Evolutionary conservation across 2,329 filamentous ascomycete species (phyloP), one percentile per base, ranked within the genome.

Genomic region (Cladosporium velox): DNA sequence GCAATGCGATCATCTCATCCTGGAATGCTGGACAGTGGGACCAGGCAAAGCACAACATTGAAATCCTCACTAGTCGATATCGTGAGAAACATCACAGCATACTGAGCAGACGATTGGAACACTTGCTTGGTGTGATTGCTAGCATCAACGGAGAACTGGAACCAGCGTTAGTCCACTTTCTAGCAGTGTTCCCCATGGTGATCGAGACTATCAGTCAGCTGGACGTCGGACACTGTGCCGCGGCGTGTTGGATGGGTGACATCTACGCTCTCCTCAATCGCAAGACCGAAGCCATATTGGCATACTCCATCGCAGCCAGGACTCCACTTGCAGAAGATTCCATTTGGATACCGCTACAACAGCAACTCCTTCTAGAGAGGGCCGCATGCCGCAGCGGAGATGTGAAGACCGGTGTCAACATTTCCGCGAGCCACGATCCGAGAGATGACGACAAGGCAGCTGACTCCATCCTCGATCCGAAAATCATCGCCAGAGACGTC

Each of bases 191-290:
- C 15, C 38, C 66, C 2, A 55, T 28, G 26, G 68, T 69, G 4
- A 65, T 73, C 11, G 41, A 26, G n/a, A 60, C 66, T 14, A n/a
- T 64, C 12, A 18, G n/a, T 10, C 54, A 70, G 6, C 60, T 73
- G 11, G 70, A 74, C 44, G 67, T 64, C 34, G 72, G 70, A 18
- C 71, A 73, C 55, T 71, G 70, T 44, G 70, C 70, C 14, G 71
- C 72, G 14, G 71, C 71, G 14, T 72, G 71, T 44, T 73, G 72
- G 71, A 66, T 73, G 21, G 72, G 68, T 8, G 72, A 74, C 59
- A 52, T 68, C 21, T 74, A 71, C 54, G 62, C 67, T 28, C 66
- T 71, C 51, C 65, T 68, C 10, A 68, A 71, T 49, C 66, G 70
- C 4, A 64, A 67, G 35, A 64, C 67, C 1, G 72, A 74, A 35